Base-by-base conservation (phyloP, 2,329 filamentous ascomycete genomes). In the Pseudocercospora crystallina region DNA sequence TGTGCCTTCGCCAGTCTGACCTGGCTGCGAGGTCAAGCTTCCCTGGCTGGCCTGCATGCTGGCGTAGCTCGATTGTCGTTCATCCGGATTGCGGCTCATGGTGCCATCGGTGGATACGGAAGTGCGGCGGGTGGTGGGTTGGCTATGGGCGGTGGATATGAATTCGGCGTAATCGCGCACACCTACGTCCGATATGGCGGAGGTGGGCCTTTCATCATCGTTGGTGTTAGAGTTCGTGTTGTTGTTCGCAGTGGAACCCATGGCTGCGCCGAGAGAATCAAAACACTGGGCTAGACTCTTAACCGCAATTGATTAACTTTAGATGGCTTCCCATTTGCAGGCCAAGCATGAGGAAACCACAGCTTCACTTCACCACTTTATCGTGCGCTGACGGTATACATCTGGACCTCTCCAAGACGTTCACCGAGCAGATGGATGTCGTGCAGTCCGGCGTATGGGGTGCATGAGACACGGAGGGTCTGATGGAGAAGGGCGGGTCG, bases 41-140 rank as follows among this genome's bases (percentile, higher is more conserved):
- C 56, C 51, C 46, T 62, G 57, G 54, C 62, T 65, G 54, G 58
- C 54, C 34, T 58, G 55, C 56, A 65, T 63, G 52, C 48, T 58
- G 13, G 46, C 39, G 48, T 43, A 53, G 47, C 48, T 49, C 40
- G 55, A 44, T 44, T 60, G 52, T 48, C 49, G 46, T 30, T 51
- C 44, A 33, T 57, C 46, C 42, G 47, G 56, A 46, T 47, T 48
- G 49, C 47, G 43, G 47, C 56, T 57, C 56, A 58, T 56, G 43
- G 44, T 47, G 42, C 47, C 58, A 30, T 47, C 49, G 38, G 61
- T 61, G 34, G 51, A 51, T 10, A 49, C 53, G 12, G 61, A 63
- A 10, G 58, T 60, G 4, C 61, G 56, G 31, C 61, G 46, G 26
- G 61, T 63, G 43, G 45, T 47, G 11, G 60, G 57, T 5, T 45